phyloP scores from a whole-genome alignment of 148 eudicot species.

The Rhododendron griersonianum region DNA sequence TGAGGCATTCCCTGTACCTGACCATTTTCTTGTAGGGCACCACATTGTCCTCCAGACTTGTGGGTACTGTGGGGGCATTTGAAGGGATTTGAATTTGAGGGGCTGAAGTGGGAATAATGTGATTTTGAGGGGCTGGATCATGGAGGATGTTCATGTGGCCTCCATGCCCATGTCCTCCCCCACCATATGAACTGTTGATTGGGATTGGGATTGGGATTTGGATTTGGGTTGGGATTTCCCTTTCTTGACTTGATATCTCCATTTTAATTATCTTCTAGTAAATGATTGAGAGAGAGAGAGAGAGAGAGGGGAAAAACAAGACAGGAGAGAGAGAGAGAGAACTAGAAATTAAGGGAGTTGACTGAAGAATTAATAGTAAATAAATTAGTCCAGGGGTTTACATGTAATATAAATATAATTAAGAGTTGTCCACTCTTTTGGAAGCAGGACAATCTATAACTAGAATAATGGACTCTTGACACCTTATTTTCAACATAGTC shows the following conservation, averaged over 20 bases:
- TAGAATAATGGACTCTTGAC: not conserved
- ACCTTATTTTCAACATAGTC: not conserved
- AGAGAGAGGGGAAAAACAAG: constrained; percentile 6
- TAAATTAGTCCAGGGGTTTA: constrained; percentile 8
- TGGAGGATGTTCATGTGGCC: constrained; percentile 36
- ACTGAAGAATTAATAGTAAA: not conserved
- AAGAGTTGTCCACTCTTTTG: constrained; percentile 26
- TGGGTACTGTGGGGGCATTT: constrained; percentile 17
- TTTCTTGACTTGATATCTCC: constrained; percentile 54
- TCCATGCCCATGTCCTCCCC: constrained; percentile 13
- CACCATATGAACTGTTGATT: constrained; percentile 42
- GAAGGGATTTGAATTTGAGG: constrained; percentile 20
- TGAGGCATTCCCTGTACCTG: constrained; percentile 52
- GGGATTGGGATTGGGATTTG: constrained; percentile 35
- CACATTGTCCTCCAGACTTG: constrained; percentile 21
- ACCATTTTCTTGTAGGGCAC: constrained; percentile 25
- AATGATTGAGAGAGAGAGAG: constrained; percentile 25
- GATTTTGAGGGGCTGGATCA: constrained; percentile 30
- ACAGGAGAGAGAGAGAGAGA: not conserved
- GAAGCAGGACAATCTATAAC: constrained; percentile 18
- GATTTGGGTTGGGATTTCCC: constrained; percentile 30
- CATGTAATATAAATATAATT: not conserved
- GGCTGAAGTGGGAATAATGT: constrained; percentile 21
- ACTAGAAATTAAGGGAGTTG: not conserved
- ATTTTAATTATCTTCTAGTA: constrained; percentile 16